Percentiles rank a stretch among this genome's conserved stretches.
These are phyloP conservation scores for Prunus campanulata DNA, from an alignment of 306 rosid genomes.

Conservation along the genomic window DNA sequence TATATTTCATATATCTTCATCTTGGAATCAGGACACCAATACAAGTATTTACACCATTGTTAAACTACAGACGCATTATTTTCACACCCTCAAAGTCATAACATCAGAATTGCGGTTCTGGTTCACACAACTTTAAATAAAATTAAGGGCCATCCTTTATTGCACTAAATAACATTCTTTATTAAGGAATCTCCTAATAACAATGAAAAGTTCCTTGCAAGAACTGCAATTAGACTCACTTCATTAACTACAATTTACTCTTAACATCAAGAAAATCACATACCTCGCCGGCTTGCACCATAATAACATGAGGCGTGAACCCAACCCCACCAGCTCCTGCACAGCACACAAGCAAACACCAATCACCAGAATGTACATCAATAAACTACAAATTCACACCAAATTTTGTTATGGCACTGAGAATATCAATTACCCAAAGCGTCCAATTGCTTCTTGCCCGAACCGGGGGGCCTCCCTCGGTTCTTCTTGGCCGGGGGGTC, in stretches of 20 bases:
- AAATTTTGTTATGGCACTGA: neutral
- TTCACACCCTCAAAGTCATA: neutral
- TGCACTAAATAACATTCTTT: neutral
- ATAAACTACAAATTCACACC: neutral
- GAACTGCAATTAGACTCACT: neutral
- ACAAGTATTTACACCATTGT: neutral
- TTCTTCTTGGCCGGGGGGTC: constrained; percentile 57
- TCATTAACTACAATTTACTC: constrained; percentile 1
- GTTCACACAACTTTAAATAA: neutral
- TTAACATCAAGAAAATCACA: constrained; percentile 2
- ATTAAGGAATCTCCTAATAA: neutral
- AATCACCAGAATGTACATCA: constrained; percentile 2
- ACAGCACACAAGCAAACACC: neutral
- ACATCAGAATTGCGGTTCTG: neutral
- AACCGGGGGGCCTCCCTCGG: constrained; percentile 85
- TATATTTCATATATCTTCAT: neutral
- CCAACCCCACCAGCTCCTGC: constrained; percentile 62
- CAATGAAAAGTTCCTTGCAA: neutral
- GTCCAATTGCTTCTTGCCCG: constrained; percentile 66
- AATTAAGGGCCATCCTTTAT: neutral
- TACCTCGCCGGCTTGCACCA: constrained; percentile 79
- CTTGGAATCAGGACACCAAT: neutral
- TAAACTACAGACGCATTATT: neutral
- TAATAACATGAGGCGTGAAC: constrained; percentile 68
- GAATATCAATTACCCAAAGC: constrained; percentile 43